Percentiles rank a stretch among this genome's conserved stretches.
phyloP scores from a whole-genome alignment of 768 basidiomycete species.

The Amanita exitialis region DNA sequence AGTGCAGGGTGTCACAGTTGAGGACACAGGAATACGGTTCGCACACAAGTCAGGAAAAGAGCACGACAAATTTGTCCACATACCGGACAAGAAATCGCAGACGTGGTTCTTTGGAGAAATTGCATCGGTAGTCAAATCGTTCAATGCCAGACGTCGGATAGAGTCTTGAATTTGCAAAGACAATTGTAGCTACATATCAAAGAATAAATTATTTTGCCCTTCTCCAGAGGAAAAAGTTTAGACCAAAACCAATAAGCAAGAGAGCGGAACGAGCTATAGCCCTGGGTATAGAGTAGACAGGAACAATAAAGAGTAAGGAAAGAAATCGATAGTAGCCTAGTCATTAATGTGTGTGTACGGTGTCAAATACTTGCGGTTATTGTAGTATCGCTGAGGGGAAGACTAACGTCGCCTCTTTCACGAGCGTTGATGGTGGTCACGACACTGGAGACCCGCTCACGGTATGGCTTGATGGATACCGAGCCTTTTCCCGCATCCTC shows the following conservation, averaged over 20 bases:
- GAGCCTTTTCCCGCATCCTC: constrained; percentile 18
- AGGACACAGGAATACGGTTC: constrained; percentile 86
- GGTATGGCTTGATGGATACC: constrained; percentile 21
- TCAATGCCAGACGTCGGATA: constrained; percentile 68
- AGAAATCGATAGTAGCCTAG: neutral
- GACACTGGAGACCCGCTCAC: constrained; percentile 53
- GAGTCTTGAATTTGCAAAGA: constrained; percentile 25
- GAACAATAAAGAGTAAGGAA: neutral
- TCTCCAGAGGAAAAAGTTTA: neutral
- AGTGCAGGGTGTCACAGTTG: constrained; percentile 80
- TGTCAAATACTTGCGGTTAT: constrained; percentile 13
- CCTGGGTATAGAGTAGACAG: constrained; percentile 5
- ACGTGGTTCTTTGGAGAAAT: constrained; percentile 77
- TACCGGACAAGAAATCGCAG: constrained; percentile 66
- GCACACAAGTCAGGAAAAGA: constrained; percentile 71
- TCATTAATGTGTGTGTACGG: neutral
- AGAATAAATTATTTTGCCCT: constrained; percentile 5
- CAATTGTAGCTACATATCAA: constrained; percentile 6
- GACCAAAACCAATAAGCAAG: neutral
- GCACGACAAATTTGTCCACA: constrained; percentile 66
- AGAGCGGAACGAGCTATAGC: constrained; percentile 2
- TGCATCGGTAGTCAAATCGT: constrained; percentile 64
- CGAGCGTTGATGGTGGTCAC: constrained; percentile 27
- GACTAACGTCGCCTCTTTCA: constrained; percentile 21
- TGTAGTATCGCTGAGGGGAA: constrained; percentile 31